phyloP scores from a whole-genome alignment of 2,329 filamentous ascomycete genomes.

The Cercospora berteroae region DNA sequence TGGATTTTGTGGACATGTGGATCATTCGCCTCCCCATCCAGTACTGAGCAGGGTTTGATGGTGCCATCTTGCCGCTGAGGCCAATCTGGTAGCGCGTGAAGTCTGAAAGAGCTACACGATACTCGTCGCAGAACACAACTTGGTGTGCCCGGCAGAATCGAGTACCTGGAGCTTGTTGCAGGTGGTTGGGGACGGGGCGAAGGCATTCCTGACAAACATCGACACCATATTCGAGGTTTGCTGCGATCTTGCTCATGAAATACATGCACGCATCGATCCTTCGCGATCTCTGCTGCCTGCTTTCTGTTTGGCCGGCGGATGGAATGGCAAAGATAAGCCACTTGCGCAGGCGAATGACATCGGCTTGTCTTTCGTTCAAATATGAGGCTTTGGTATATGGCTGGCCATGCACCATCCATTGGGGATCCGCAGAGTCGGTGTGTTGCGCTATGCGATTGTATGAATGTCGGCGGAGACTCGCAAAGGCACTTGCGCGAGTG shows the following conservation, averaged over 20 bases:
- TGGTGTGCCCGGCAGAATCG: neutral
- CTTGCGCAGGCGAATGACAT: too few relatives aligned
- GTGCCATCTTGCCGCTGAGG: neutral
- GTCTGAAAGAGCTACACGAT: neutral
- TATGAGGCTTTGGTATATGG: too few relatives aligned
- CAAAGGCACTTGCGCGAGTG: neutral
- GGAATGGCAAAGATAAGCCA: neutral
- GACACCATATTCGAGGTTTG: neutral
- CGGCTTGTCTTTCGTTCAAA: too few relatives aligned
- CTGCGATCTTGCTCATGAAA: neutral
- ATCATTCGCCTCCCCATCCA: neutral
- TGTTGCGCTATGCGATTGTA: too few relatives aligned
- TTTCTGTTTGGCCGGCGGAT: neutral
- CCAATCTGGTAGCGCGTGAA: neutral
- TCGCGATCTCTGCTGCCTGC: too few relatives aligned
- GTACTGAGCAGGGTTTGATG: neutral
- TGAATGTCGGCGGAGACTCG: neutral
- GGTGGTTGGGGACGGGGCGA: neutral
- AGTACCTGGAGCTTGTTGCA: neutral
- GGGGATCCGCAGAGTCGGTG: too few relatives aligned
- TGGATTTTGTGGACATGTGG: neutral
- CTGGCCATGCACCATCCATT: neutral
- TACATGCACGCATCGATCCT: too few relatives aligned
- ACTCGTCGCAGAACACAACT: neutral
- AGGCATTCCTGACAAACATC: neutral